Base-by-base conservation (phyloP, 2,329 filamentous ascomycete genomes). In the Cladosporium sp. region DNA sequence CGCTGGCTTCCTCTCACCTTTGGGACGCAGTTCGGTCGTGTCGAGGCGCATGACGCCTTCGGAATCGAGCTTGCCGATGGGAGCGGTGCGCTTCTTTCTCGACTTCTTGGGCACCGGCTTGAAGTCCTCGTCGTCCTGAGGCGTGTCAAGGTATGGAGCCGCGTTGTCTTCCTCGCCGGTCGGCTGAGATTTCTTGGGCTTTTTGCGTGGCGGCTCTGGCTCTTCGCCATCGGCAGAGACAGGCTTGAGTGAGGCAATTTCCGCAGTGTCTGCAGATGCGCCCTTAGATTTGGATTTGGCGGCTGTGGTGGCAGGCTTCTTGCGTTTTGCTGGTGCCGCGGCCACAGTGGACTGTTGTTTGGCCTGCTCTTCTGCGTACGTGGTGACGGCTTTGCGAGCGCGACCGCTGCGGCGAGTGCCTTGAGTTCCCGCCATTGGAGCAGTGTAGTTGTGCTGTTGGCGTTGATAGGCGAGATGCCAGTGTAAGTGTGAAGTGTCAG, bases 331-430 rank as follows among this genome's bases (percentile, higher is more conserved):
- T 26, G 62, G 30, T 7, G 54, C 46, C 3, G 43, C 14, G 7
- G 36, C 25, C 5, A 4, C 23, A 25, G 28, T 58, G 16, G 32
- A 59, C 3, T 59, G 56, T 13, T 68, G 32, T 18, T 67, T 64
- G 39, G 67, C 67, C 36, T 68, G 70, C 36, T 70, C 70, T 13
- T 69, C 69, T 16, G 69, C 69, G 30, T 70, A 68, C 5, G 49
- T 67, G 8, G 65, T 61, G 21, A 70, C 67, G 2, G 65, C 61
- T 48, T 66, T 71, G 54, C 71, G 68, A n/a, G 63, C 61, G 11
- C 71, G 68, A 1, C 43, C 57, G 10, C 68, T 70, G 34, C 70
- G 69, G 39, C 71, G 60, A 14, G 65, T 30, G 23, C 49, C 59
- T 16, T 48, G 63, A 2, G 25, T 51, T 1, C 48, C 60, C 10